Conservation (phyloP, 75 land plant species). For the Gnetum montanum region DNA sequence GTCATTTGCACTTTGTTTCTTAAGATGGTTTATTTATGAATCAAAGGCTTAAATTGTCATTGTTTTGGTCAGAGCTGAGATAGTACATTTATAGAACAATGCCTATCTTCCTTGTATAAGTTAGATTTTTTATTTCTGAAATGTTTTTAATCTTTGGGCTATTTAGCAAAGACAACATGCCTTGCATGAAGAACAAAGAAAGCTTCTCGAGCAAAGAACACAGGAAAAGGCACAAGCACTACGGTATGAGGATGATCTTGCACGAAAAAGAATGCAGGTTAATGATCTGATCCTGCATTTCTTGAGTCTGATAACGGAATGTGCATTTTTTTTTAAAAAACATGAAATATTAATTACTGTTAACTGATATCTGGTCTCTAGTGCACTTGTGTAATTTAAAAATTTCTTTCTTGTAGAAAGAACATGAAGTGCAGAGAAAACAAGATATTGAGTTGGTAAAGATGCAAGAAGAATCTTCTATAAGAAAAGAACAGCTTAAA, state of each 20-base stretch:
- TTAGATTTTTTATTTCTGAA: not conserved
- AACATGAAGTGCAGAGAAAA: conserved; percentile 79
- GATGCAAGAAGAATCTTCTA: conserved; percentile 90
- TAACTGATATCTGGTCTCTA: no score
- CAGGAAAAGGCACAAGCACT: conserved; percentile 85
- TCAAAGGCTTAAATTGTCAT: no score
- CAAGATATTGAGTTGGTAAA: conserved; percentile 78
- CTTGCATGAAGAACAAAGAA: conserved; percentile 74
- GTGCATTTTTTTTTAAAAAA: no score
- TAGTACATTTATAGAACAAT: no score
- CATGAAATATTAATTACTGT: no score
- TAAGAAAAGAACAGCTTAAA: conserved; percentile 73
- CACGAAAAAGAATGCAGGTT: conserved; percentile 97
- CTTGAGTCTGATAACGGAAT: no score
- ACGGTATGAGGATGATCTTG: conserved; percentile 92
- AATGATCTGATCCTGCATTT: not conserved
- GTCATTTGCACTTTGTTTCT: no score
- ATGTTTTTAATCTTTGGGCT: no score
- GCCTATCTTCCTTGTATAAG: no score
- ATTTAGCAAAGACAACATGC: conserved; percentile 64
- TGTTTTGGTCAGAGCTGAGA: no score
- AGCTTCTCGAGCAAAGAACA: conserved; percentile 67
- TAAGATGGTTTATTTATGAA: no score
- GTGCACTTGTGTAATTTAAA: not conserved
- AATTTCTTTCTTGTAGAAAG: conserved; percentile 35